Evolutionary conservation across 768 basidiomycete species (phyloP), one percentile per base, ranked within the genome.

Genomic region (Podaxis rugospora): DNA sequence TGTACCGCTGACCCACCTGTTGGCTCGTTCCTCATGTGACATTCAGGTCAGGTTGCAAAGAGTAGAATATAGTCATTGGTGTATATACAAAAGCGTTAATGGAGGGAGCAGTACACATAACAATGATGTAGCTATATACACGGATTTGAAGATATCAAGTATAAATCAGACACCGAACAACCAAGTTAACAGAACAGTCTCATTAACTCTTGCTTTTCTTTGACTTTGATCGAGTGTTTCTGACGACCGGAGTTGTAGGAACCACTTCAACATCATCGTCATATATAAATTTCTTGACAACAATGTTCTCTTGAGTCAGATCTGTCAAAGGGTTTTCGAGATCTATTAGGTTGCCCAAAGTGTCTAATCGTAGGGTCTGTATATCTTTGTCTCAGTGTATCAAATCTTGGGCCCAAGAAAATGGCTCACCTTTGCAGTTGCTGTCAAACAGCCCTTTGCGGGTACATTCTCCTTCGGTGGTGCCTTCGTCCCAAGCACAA

Each of bases 231-330:
- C 84, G 80, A 16, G 88, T 89, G 63, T 76, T 77, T 73, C 85
- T 87, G 37, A 74, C 70, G 42, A 73, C 65, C 53, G 74, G 58
- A 54, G 70, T 65, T 52, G 65, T 63, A 23, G 65, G 64, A 28
- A 67, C 72, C 56, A 70, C 66, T 55, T 81, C 79, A 2, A 80
- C 66, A 65, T 93, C 92, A 60, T 86, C 84, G 63, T 92, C 90
- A 62, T 92, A 93, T 18, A 93, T 82, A 70, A 86, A 90, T 69
- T 84, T 92, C 75, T 90, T 89, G 42, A 93, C 86, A 55, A 83
- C 74, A 55, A 93, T 72, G 54, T 84, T 85, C 70, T 92, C 89
- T 25, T 78, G 76, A 23, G 81, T 77, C 35, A 92, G 76, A 37
- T 88, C 82, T 54, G 74, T 70, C 25, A 86, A 71, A 1, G 88